Conservation (phyloP, 2,329 filamentous ascomycete species). For the Hysterium pulicare region DNA sequence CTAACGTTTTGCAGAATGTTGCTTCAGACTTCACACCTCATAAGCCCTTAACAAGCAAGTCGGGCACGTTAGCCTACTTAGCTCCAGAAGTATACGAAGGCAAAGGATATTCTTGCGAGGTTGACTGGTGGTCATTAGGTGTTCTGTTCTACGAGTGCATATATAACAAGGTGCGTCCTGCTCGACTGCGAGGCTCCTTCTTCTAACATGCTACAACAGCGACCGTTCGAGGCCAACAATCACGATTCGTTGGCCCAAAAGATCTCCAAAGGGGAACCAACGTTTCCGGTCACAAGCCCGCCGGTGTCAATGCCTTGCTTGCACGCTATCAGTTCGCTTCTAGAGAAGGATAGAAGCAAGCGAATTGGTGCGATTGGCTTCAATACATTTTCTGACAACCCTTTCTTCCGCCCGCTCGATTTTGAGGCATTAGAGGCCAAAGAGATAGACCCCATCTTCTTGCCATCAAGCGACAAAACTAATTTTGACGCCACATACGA, state of each 20-base stretch:
- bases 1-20: slow-evolving; percentile 69
- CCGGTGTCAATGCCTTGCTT: slow-evolving; percentile 85
- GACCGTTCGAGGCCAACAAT: slow-evolving; percentile 87
- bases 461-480: slow-evolving; percentile 93
- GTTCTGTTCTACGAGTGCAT: slow-evolving; percentile 99
- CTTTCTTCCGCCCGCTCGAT: slow-evolving; percentile 84
- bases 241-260: slow-evolving; percentile 76
- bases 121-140: slow-evolving; percentile 98
- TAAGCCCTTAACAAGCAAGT: slow-evolving; percentile 87
- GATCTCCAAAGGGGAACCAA: slow-evolving; percentile 77
- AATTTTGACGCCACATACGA: slow-evolving; percentile 99
- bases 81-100: slow-evolving; percentile 93
- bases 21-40: slow-evolving; percentile 86
- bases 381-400: slow-evolving; percentile 79
- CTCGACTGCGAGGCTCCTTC: background rate
- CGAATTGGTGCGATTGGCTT: slow-evolving; percentile 81
- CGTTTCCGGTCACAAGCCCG: slow-evolving; percentile 88
- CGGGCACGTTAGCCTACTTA: slow-evolving; percentile 90
- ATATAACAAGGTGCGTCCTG: slow-evolving; percentile 78
- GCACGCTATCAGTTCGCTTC: slow-evolving; percentile 78
- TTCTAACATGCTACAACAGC: slow-evolving; percentile 47
- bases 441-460: slow-evolving; percentile 84
- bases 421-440: slow-evolving; percentile 83
- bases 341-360: slow-evolving; percentile 75
- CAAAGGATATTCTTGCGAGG: slow-evolving; percentile 81